A percentile compares a stretch with the other conserved stretches of the same genome.
These are phyloP conservation scores for Nitzschia putrida DNA, from an alignment of 108 stramenopile species.

Conservation along the genomic window DNA sequence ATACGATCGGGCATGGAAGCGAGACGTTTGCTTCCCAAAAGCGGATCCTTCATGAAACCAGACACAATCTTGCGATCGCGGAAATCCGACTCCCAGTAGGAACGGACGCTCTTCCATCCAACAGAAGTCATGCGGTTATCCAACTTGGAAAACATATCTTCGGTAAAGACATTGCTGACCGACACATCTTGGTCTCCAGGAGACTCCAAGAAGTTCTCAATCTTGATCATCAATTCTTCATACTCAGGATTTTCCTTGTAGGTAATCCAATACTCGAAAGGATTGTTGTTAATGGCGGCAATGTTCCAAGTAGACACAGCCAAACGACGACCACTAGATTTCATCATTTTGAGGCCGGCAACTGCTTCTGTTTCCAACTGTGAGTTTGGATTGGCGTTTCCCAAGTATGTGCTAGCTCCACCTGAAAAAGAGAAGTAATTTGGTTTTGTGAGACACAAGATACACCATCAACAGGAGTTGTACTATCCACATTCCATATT, in stretches of 20 bases:
- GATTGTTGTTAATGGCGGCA: conserved; percentile 94
- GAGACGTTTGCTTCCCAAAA: conserved; percentile 86
- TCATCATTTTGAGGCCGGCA: conserved; percentile 31
- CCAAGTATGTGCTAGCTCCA: conserved; percentile 45
- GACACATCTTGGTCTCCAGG: conserved; percentile 84
- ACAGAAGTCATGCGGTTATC: conserved; percentile 53
- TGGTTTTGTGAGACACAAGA: conserved; percentile 36
- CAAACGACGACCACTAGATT: conserved; percentile 32
- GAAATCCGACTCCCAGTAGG: conserved; percentile 85
- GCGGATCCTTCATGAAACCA: conserved; percentile 76
- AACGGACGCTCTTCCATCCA: conserved; percentile 68
- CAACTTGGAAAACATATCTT: conserved; percentile 81
- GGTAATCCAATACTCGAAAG: conserved; percentile 92
- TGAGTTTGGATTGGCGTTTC: conserved; percentile 1
- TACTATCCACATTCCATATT: too few species aligned
- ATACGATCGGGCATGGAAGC: conserved; percentile 95
- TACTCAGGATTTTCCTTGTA: conserved; percentile 82
- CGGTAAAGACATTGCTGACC: conserved; percentile 81
- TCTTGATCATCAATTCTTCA: conserved; percentile 79
- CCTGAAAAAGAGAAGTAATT: conserved; percentile 51
- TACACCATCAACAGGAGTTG: background rate
- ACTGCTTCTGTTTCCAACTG: background rate
- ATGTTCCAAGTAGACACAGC: conserved; percentile 85
- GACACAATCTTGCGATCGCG: conserved; percentile 81
- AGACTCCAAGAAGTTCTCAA: conserved; percentile 79